Base-by-base conservation (phyloP, 164 flowering plant genomes). In the Tetrastigma voinierianum region DNA sequence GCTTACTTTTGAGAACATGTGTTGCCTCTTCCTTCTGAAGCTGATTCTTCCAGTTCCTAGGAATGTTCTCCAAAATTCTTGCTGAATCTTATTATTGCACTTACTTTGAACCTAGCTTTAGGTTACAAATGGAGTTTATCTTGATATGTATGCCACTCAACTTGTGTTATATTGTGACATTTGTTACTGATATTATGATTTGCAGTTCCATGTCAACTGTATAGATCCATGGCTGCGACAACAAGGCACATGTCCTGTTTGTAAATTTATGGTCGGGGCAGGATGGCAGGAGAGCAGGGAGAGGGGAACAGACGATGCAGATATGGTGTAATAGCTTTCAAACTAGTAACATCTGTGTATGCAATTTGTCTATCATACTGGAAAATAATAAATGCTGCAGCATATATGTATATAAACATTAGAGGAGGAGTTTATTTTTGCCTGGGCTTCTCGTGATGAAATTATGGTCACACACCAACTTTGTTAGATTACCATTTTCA, bases 161-260 rank as follows among this genome's bases (percentile, higher is more conserved):
- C 52, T 60, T 51, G 51, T 19, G 12, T 43, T 17, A 6, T 21
- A 52, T 49, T 21, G 8, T 43, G 43, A 18, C 17, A 51, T 44
- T 25, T 51, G 25, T 1, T n/a, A 15, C 40, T 32, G 40, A 3
- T 11, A 45, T 59, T 2, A 40, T 17, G 5, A 21, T 46, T 47
- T 15, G 1, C n/a, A 88, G 93, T 88, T 86, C 65, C 93, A 88
- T 69, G 80, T 82, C 32, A 78, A 71, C 64, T 86, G 93, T 77
- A 88, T 86, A 9, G 90, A 88, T 70, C 88, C 87, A 55, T 88
- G 93, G 90, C 78, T 88, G 59, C 81, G 90, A 51, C 90, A 86
- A 59, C 87, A 82, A 59, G 88, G 89, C 52, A 84, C 89, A 4
- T 88, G 93, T 69, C 93, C 90, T 0, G 84, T 88, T 13, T 88